Base-by-base conservation (phyloP, 768 basidiomycete genomes). In the Boletus fagicola region DNA sequence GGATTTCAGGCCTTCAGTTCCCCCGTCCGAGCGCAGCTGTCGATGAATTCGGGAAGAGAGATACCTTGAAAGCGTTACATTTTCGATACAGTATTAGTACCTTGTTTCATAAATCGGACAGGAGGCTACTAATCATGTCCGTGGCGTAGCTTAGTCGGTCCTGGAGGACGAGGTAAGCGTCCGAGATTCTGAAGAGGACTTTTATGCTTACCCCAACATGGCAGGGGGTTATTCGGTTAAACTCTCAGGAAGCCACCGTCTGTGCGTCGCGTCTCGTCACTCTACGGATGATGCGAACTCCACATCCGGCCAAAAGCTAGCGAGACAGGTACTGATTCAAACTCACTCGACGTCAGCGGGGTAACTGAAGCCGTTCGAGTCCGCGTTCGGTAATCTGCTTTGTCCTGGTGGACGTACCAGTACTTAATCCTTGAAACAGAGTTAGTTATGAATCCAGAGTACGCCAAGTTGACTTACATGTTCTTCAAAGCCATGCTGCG, bases 401-500 rank as follows among this genome's bases (percentile, higher is more conserved):
- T 26, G n/a, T 38, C 35, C 6, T 43, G 39, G 4, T 15, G 13
- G 38, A 60, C 68, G 18, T 56, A 83, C 82, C 82, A 80, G 51
- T 80, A 75, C 46, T 82, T 77, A 49, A 83, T 79, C 82, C 78
- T 54, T 9, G n/a, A 51, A 51, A 50, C 8, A 30, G n/a, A n/a
- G 50, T 60, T 5, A 49, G 20, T 13, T 3, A 45, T 35, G 5
- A n/a, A 44, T 42, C 11, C 22, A 20, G 13, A 33, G 9, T 11
- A 24, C 24, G 28, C 16, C 50, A 36, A 26, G 24, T 30, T n/a
- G 11, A 59, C 72, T 59, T 59, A 82, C 80, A 64, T 90, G 88
- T 33, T 80, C 80, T 70, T 94, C 90, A 62, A 90, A 94, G 0
- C 90, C 92, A 61, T 91, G 92, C 46, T 76, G 76, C 26, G 86